phyloP scores from a whole-genome alignment of 805 yeast species.

The Geotrichum ghanense region DNA sequence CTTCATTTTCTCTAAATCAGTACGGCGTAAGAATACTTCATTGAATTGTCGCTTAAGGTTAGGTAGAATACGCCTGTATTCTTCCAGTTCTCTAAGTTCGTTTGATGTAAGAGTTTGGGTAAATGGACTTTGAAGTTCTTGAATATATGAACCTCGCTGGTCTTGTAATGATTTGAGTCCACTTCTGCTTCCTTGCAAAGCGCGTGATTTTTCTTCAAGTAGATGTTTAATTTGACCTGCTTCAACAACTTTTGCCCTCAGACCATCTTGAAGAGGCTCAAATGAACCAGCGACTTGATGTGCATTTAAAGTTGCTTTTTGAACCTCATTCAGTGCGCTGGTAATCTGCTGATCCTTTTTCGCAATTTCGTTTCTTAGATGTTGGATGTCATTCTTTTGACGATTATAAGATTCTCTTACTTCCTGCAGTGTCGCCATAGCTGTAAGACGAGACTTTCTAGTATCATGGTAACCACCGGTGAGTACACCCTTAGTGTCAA shows the following conservation, averaged over 20 bases:
- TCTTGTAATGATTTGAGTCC: slow-evolving; percentile 26
- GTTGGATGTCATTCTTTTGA: slow-evolving; percentile 30
- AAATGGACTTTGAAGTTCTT: slow-evolving; percentile 46
- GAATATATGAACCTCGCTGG: slow-evolving; percentile 32
- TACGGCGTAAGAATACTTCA: slow-evolving; percentile 28
- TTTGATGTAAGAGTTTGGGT: slow-evolving; percentile 36
- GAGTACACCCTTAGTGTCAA: slow-evolving; percentile 71
- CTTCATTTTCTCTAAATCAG: slow-evolving; percentile 36
- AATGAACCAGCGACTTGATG: slow-evolving; percentile 1
- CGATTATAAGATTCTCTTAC: slow-evolving; percentile 39
- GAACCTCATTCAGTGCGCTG: slow-evolving; percentile 34
- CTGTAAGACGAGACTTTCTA: slow-evolving; percentile 58
- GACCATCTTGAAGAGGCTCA: slow-evolving; percentile 8
- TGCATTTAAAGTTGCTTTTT: slow-evolving; percentile 16
- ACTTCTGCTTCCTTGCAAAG: slow-evolving; percentile 33
- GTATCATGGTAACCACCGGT: slow-evolving; percentile 81
- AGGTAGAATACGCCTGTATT: slow-evolving; percentile 29
- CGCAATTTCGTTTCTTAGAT: slow-evolving; percentile 30
- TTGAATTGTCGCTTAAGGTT: slow-evolving; percentile 32
- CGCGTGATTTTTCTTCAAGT: slow-evolving; percentile 22
- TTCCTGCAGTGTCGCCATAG: slow-evolving; percentile 43
- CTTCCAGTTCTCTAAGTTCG: slow-evolving; percentile 35
- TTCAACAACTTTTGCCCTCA: slow-evolving; percentile 15
- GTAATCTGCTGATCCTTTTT: slow-evolving; percentile 43
- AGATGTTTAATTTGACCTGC: slow-evolving; percentile 15